Conservation (phyloP, 306 rosid genomes). For the Cucumis hystrix region DNA sequence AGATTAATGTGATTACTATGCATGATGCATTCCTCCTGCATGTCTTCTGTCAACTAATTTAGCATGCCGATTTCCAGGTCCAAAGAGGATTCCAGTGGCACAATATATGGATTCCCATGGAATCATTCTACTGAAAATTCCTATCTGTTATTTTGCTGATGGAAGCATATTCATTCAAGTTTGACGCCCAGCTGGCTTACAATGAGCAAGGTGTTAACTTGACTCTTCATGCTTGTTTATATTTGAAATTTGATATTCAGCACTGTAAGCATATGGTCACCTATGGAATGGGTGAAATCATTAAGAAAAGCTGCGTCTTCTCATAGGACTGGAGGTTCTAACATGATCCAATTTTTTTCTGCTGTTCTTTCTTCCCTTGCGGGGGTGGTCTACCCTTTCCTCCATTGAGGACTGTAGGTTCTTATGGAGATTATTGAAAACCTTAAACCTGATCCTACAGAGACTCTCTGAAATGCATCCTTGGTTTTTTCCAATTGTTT, state of each 20-base stretch:
- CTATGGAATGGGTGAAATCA: not conserved
- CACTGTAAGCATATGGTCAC: not conserved
- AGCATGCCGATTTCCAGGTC: not conserved
- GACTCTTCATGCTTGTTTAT: slow-evolving; percentile 1
- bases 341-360: not conserved
- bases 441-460: not conserved
- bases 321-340: not conserved
- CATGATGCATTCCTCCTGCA: not conserved
- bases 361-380: not conserved
- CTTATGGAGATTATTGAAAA: not conserved
- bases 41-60: not conserved
- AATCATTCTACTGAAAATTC: not conserved
- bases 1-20: not conserved
- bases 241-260: not conserved
- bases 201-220: not conserved
- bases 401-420: not conserved
- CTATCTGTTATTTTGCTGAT: not conserved
- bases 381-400: not conserved
- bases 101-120: not conserved
- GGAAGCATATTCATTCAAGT: not conserved
- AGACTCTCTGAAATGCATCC: not conserved
- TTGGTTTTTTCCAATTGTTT: not conserved
- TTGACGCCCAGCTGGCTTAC: not conserved
- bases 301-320: not conserved
- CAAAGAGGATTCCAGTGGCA: not conserved